Evolutionary conservation across 306 rosid genomes (phyloP), one percentile per base, ranked within the genome.

Genomic region (Begonia masoniana): DNA sequence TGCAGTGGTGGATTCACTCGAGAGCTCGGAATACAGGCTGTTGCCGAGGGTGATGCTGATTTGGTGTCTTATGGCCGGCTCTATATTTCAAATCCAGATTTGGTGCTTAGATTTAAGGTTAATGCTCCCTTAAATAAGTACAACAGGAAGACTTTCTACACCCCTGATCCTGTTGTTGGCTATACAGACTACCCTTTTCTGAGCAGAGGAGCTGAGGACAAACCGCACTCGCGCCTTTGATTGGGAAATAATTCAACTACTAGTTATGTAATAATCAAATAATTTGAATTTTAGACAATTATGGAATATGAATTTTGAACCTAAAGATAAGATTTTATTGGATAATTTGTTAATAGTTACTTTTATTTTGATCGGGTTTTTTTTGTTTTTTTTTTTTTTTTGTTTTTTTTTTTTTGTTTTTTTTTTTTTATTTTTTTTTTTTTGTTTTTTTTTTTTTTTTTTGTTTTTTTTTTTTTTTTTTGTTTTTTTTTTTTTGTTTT

Each of bases 1-100:
- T 77, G 77, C 51, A 85, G 95, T 54, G 97, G 97, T 21, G 97
- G 97, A n/a, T 89, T 66, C 72, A 82, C 80, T 39, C 67, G 83
- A 60, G 68, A 85, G 65, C 71, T 85, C 3, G 95, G 94, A 54
- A 70, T 89, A 70, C 69, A 85, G 63, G 94, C 80, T 58, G 60
- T 89, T 2, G 77, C 77, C 24, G 68, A 68, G 6, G 87, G 81
- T 1, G 94, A 80, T 13, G 69, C 95, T 16, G 95, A 89, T 53
- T 73, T 87, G 63, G 87, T 83, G 48, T 83, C 96, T 0, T 87
- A 72, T 61, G 96, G 96, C 13, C 87, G 94, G 41, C 67, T 62
- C 53, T 81, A 81, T 57, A 81, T 87, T 61, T 69, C 96, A 12
- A 83, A 87, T 66, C 96, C 94, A 12, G 96, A 87, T 62, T 64